phyloP scores from a whole-genome alignment of 441 rosid genomes.

The Erodium moschatum region DNA sequence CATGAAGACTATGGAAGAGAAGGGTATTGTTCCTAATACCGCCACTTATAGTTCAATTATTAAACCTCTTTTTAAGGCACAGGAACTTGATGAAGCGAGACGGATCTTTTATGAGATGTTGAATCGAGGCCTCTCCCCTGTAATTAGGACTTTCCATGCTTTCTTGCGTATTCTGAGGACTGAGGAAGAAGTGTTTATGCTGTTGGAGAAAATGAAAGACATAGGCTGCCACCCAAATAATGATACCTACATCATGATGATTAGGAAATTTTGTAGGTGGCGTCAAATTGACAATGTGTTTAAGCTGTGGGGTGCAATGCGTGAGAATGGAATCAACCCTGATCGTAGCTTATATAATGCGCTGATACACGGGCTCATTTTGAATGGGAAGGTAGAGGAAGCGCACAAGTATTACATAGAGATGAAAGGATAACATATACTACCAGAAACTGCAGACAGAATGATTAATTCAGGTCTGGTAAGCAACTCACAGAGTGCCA shows the following conservation, averaged over 20 bases:
- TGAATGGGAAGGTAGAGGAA: slow-evolving; percentile 72
- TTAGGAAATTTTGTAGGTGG: slow-evolving; percentile 82
- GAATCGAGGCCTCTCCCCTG: slow-evolving; percentile 44
- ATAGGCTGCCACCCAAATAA: slow-evolving; percentile 55
- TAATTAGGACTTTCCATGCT: slow-evolving; percentile 67
- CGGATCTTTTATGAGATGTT: slow-evolving; percentile 57
- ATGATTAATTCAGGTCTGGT: slow-evolving; percentile 50
- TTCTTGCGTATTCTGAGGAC: slow-evolving; percentile 51
- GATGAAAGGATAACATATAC: slow-evolving; percentile 63
- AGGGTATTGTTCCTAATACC: slow-evolving; percentile 51
- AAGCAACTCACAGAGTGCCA: slow-evolving; percentile 42
- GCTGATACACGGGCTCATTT: slow-evolving; percentile 78
- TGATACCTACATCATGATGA: slow-evolving; percentile 77
- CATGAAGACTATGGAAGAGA: slow-evolving; percentile 64
- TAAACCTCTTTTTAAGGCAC: slow-evolving; percentile 66
- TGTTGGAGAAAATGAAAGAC: slow-evolving; percentile 62
- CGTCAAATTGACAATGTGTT: slow-evolving; percentile 55
- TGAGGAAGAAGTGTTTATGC: slow-evolving; percentile 62
- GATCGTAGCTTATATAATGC: slow-evolving; percentile 71
- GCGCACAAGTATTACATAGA: slow-evolving; percentile 61
- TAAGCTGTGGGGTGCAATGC: slow-evolving; percentile 70
- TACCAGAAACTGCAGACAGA: slow-evolving; percentile 51
- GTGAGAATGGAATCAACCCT: slow-evolving; percentile 51
- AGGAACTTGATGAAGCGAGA: slow-evolving; percentile 52
- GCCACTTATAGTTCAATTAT: slow-evolving; percentile 75